Evolutionary conservation across 1,139 yeast species (phyloP), one percentile per base, ranked within the genome.

Genomic region (Pneumocystis sp.): DNA sequence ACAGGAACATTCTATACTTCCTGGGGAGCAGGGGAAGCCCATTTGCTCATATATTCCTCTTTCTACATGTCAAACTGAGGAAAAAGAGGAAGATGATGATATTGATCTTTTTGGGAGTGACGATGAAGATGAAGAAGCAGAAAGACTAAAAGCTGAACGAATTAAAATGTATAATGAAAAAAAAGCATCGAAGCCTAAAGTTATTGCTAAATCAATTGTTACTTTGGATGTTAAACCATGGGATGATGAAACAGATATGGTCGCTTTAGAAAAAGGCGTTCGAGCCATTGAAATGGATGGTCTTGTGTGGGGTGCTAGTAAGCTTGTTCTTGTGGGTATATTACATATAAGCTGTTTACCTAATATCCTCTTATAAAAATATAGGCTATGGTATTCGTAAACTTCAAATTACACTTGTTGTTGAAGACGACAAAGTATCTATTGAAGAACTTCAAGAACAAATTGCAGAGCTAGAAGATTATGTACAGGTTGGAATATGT

Each of bases 161-260:
- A 80, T 93, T 78, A 93, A 91, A 85, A 96, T 86, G 79, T 93
- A 93, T 84, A 88, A 90, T 76, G 96, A 95, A 75, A 90, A 88
- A 86, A 93, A 93, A 87, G 86, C 95, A 73, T 88, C 88, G 82
- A 95, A 95, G 78, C 89, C 97, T 76, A 89, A 89, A 85, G 89
- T 97, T 75, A 96, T 96, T 80, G 97, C 98, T 77, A 93, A 93
- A 85, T 89, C 97, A 70, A 82, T 90, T 73, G 96, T 93, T 76
- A 93, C 98, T 75, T 77, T 93, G 76, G 98, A 93, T 75, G 96
- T 93, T 74, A 93, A 93, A 87, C 97, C 97, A 81, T 93, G 98
- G 98, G 98, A 93, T 81, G 97, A 93, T 76, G 97, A 93, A 84
- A 93, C 98, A 72, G 86, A 91, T 78, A 83, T 95, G 79, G 96